phyloP scores from a whole-genome alignment of 2,329 filamentous ascomycete genomes.

The Trichoderma citrinoviride region DNA sequence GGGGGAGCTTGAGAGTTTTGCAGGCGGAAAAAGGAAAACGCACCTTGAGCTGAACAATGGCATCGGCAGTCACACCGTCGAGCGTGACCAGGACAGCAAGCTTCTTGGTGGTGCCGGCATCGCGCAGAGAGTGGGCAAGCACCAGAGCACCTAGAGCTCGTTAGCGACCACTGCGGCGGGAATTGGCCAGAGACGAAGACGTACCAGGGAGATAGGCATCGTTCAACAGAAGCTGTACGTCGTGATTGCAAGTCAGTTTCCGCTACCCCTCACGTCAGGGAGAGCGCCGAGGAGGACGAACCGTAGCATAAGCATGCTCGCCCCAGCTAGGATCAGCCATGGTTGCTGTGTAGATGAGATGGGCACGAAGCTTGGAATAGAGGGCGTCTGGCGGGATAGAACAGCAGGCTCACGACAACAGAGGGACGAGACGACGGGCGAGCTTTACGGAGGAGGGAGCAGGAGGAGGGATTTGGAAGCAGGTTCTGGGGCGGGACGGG shows the following conservation, averaged over 20 bases:
- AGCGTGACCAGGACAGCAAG: conserved; percentile 80
- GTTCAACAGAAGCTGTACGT: conserved; percentile 78
- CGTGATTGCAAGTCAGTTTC: background rate
- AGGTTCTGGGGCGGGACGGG: background rate
- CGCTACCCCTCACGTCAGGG: conserved; percentile 4
- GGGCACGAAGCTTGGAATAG: background rate
- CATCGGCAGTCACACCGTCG: conserved; percentile 72
- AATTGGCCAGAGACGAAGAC: conserved; percentile 24
- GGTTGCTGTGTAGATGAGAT: conserved; percentile 15
- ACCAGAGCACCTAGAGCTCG: conserved; percentile 69
- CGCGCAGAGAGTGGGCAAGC: conserved; percentile 88
- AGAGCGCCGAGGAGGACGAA: conserved; percentile 37
- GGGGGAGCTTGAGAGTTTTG: background rate
- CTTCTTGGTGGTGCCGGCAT: conserved; percentile 83
- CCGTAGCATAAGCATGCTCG: conserved; percentile 57
- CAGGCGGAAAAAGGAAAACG: conserved; percentile 24
- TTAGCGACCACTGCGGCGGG: background rate
- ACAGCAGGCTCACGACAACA: background rate
- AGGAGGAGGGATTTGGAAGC: conserved; percentile 4
- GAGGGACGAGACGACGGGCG: conserved; percentile 14
- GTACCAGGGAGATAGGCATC: conserved; percentile 90
- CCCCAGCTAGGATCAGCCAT: conserved; percentile 42
- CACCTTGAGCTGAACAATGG: conserved; percentile 76
- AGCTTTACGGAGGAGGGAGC: conserved; percentile 18
- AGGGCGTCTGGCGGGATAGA: background rate